Base-by-base conservation (phyloP, 495 filamentous ascomycete genomes). In the Xylaria palmicola region DNA sequence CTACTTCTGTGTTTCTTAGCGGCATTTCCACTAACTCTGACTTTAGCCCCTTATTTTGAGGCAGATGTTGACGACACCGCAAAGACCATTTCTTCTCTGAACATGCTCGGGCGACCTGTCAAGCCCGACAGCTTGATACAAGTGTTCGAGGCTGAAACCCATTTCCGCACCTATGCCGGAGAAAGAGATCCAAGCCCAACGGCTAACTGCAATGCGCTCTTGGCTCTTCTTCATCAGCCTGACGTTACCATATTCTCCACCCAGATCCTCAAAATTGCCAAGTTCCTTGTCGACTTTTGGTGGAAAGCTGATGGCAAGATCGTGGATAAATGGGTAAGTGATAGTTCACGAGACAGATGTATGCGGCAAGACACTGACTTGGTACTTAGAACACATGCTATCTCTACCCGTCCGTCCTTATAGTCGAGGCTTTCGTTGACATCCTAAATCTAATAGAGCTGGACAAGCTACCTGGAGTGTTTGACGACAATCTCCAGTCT, bases 21-120 rank as follows among this genome's bases (percentile, higher is more conserved):
- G 19, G 6, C 6, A 19, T 30, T 26, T 7, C 53, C 19, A 45
- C 58, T 60, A 53, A 60, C 10, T 45, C 1, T 56, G 19, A 53
- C 39, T 29, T 66, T 51, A 63, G 62, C 71, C 6, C 62, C 75
- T 19, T 70, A 63, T 12, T 68, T 76, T 4, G 65, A 74, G 27
- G 58, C 77, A 6, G 80, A 82, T 67, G 80, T 77, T 17, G 79
- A 81, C 67, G 79, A 81, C 48, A 82, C 78, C 7, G 78, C 78
- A 1, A 79, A 76, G 52, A 67, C 74, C 9, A 72, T 79, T 24
- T 66, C 68, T 36, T 50, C 65, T 6, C 65, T 79, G 0, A 67
- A 56, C 32, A 56, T 75, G 37, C 65, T 78, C 7, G 68, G 72
- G 10, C 49, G 50, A 20, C 51, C 45, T 20, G 60, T 65, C 1